Conservation (phyloP, 805 yeast genomes). For the Ogataea populi-albae region DNA sequence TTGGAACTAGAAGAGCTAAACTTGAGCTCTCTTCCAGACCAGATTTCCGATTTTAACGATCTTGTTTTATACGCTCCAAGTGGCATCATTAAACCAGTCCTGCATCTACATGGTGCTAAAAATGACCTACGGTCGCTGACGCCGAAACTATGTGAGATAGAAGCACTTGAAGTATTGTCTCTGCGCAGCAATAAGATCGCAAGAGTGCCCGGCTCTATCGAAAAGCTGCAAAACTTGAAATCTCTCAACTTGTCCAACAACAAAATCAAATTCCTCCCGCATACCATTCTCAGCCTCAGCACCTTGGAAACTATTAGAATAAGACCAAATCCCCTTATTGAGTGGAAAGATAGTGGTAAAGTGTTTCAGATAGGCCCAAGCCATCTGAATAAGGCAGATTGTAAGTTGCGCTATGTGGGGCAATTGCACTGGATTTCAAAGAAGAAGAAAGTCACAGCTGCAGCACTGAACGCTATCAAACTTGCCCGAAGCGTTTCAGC, state of each 20-base stretch:
- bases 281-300: constrained; percentile 47
- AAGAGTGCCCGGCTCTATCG: constrained; percentile 46
- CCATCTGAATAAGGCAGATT: constrained; percentile 21
- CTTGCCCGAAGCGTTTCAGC: constrained; percentile 32
- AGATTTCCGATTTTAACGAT: constrained; percentile 54
- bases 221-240: constrained; percentile 39
- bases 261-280: constrained; percentile 49
- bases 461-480: constrained; percentile 21
- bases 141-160: constrained; percentile 49
- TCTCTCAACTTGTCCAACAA: constrained; percentile 53
- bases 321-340: constrained; percentile 51
- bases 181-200: constrained; percentile 49
- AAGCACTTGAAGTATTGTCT: constrained; percentile 49
- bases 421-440: constrained; percentile 29
- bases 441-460: constrained; percentile 21
- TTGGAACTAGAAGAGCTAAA: constrained; percentile 48
- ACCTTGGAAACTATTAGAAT: constrained; percentile 45
- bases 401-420: constrained; percentile 24
- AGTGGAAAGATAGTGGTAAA: constrained; percentile 17
- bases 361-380: constrained; percentile 17
- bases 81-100: constrained; percentile 34
- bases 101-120: constrained; percentile 50
- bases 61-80: constrained; percentile 42
- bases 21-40: constrained; percentile 51
- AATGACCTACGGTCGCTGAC: constrained; percentile 48